Percentiles rank a stretch among this genome's conserved stretches.
These are phyloP conservation scores for Cutaneotrichosporon sp. DNA, from an alignment of 1,284 basidiomycete species.

Conservation along the genomic window DNA sequence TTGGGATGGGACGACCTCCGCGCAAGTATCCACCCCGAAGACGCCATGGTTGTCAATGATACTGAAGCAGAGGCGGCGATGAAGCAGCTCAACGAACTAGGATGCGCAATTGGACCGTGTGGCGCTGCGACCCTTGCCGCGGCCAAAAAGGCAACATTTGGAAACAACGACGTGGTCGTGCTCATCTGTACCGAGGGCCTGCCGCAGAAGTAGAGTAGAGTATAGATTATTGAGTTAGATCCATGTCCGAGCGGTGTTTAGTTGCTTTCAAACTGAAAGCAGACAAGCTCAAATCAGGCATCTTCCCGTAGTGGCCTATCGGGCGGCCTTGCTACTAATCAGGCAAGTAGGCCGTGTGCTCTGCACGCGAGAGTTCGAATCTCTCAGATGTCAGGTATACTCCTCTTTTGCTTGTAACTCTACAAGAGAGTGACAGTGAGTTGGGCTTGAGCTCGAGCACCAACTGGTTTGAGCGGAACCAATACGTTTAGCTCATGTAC, in stretches of 20 bases:
- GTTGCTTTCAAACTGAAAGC: too few species aligned
- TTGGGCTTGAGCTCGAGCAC: too few species aligned
- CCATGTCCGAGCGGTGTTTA: too few species aligned
- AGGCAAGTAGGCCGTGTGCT: neutral
- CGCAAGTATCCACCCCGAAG: slow-evolving; percentile 9
- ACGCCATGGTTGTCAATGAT: slow-evolving; percentile 23
- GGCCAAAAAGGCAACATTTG: slow-evolving; percentile 15
- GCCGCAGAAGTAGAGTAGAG: slow-evolving; percentile 6
- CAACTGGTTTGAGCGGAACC: too few species aligned
- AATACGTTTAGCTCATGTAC: too few species aligned
- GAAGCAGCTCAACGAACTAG: slow-evolving; percentile 1
- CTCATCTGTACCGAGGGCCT: slow-evolving; percentile 25
- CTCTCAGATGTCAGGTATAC: neutral
- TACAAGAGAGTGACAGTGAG: too few species aligned
- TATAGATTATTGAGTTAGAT: neutral
- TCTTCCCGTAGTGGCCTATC: too few species aligned
- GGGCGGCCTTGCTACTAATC: too few species aligned
- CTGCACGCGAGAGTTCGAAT: neutral
- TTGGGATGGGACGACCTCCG: slow-evolving; percentile 23
- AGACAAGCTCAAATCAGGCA: too few species aligned
- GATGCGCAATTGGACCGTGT: slow-evolving; percentile 21
- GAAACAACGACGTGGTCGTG: slow-evolving; percentile 20
- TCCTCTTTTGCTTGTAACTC: neutral
- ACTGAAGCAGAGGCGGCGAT: slow-evolving; percentile 12
- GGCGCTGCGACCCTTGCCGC: slow-evolving; percentile 24